Conservation (phyloP, 768 basidiomycete genomes). For the Termitomyces sp. region DNA sequence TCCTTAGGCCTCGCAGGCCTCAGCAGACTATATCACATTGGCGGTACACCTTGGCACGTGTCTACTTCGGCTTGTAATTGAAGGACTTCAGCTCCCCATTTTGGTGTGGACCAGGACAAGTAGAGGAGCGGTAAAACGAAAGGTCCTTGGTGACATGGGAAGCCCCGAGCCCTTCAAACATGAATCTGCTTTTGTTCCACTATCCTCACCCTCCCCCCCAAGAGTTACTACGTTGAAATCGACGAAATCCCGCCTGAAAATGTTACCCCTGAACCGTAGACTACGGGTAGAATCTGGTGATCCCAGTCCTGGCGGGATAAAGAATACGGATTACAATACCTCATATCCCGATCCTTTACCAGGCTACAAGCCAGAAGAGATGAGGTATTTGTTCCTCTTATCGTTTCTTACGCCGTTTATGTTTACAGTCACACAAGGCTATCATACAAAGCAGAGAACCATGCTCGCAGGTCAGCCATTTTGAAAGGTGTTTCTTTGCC, state of each 20-base stretch:
- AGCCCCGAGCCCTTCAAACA: slow-evolving; percentile 18
- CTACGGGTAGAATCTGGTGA: slow-evolving; percentile 4
- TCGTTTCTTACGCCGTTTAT: background rate
- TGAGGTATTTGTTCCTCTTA: slow-evolving; percentile 4
- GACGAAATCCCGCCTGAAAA: slow-evolving; percentile 6
- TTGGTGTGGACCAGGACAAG: background rate
- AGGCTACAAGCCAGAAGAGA: slow-evolving; percentile 1
- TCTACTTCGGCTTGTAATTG: background rate
- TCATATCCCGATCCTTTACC: background rate
- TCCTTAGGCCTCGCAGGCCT: background rate
- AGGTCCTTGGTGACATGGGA: slow-evolving; percentile 17
- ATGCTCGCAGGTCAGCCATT: slow-evolving; percentile 1
- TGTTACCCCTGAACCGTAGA: slow-evolving; percentile 16
- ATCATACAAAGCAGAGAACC: slow-evolving; percentile 1
- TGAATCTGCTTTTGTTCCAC: slow-evolving; percentile 12
- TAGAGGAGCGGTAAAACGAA: background rate
- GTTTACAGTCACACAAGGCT: background rate
- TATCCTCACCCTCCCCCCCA: slow-evolving; percentile 6
- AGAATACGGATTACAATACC: slow-evolving; percentile 7
- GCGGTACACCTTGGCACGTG: background rate
- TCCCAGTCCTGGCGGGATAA: slow-evolving; percentile 1
- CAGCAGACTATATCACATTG: background rate
- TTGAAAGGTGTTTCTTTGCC: background rate
- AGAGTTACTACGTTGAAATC: slow-evolving; percentile 19
- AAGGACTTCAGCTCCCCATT: background rate